Evolutionary conservation across 192 early-diverging fungal species (phyloP), one percentile per base, ranked within the genome.

Genomic region (Rhizophlyctis rosea): DNA sequence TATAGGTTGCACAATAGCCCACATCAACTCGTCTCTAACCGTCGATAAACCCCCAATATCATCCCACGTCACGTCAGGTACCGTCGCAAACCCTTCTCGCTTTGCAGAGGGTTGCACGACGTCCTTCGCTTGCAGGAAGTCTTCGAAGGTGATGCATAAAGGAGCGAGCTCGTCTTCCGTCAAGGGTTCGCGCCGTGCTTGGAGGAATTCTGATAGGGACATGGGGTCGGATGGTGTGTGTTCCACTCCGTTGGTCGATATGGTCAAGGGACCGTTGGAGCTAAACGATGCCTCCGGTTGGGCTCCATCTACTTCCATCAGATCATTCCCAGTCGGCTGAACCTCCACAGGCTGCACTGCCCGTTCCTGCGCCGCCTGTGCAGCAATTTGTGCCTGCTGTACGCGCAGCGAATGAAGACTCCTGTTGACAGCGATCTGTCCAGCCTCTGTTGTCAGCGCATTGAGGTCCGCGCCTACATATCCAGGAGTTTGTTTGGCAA

Each of bases 381-480:
- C 68, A 30, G 61, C n/a, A 2, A 23, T 0, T n/a, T 62, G n/a
- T n/a, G n/a, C n/a, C n/a, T n/a, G n/a, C 18, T 44, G 39, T 44
- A 44, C 14, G 27, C 31, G 33, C 28, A 81, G 51, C 18, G 44
- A 50, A 51, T 69, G 34, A 51, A 81, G 79, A 7, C 81, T 91
- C 25, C 96, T 86, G 59, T 90, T 90, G 16, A 98, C 87, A 0
- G 96, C 95, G 59, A 92, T 85, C 74, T 91, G 85, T 36, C 95
- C 95, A 0, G 96, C 96, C 21, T 92, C 87, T 2, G 90, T 79
- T 0, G 89, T 91, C 58, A 99, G 70, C 0, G 95, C 94, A 47
- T 89, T 91, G 51, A 99, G 75, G 83, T 99, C 96, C 5, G 95
- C 96, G 39, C 96, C 96, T 3, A 99, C 96, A 77, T 93, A 99